phyloP scores from a whole-genome alignment of 352 stramenopile species.

The Phytopythium sindhum region DNA sequence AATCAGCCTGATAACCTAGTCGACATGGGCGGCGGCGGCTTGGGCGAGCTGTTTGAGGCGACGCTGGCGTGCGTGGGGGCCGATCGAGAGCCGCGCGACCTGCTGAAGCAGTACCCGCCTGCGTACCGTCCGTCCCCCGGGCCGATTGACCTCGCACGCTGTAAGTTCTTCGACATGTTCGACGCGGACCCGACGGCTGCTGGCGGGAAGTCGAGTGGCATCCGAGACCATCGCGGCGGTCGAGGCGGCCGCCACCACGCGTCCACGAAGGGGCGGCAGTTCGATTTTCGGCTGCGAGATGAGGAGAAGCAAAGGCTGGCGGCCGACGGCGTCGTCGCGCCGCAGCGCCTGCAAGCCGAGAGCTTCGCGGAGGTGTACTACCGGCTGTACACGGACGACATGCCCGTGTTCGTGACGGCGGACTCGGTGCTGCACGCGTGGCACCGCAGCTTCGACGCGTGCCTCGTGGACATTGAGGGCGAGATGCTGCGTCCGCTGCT shows the following conservation, averaged over 20 bases:
- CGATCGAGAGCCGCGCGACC: background rate
- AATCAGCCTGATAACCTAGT: background rate
- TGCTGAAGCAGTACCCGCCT: background rate
- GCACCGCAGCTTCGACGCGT: constrained; percentile 33
- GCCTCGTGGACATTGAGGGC: constrained; percentile 20
- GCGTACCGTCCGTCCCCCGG: background rate
- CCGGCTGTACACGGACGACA: constrained; percentile 24
- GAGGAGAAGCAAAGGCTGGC: constrained; percentile 16
- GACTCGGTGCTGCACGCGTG: constrained; percentile 35
- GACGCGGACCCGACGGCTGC: constrained; percentile 11
- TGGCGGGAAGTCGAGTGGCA: constrained; percentile 2
- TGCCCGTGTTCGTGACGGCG: constrained; percentile 29
- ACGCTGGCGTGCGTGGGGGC: background rate
- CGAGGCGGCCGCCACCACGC: constrained; percentile 5
- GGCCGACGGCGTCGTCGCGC: constrained; percentile 16
- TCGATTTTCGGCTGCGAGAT: constrained; percentile 19
- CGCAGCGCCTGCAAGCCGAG: constrained; percentile 12
- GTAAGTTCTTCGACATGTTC: constrained; percentile 15
- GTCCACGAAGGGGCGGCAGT: constrained; percentile 13
- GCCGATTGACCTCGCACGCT: background rate
- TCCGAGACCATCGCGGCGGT: constrained; percentile 2
- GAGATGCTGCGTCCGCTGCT: constrained; percentile 6
- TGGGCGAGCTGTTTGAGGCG: background rate
- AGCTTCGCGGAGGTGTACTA: constrained; percentile 33
- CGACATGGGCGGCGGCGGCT: constrained; percentile 2